These are phyloP conservation scores for Ascochyta rabiei DNA, from an alignment of 2,329 filamentous ascomycete species.

Conservation along the genomic window DNA sequence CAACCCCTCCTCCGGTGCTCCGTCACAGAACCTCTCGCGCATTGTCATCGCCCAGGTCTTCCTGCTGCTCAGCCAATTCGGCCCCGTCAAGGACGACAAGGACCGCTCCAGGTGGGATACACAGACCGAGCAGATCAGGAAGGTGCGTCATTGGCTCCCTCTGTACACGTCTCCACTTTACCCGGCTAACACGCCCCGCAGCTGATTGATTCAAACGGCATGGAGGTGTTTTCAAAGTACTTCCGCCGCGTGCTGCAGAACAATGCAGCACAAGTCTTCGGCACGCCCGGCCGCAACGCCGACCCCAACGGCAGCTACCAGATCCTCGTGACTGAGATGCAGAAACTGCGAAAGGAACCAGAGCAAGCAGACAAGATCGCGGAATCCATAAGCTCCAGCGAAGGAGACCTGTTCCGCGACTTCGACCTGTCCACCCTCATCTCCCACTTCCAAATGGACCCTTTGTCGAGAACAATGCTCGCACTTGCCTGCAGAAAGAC, in stretches of 20 bases:
- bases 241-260: slow-evolving; percentile 90
- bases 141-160: slow-evolving; percentile 63
- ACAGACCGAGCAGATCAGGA: slow-evolving; percentile 88
- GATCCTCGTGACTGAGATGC: slow-evolving; percentile 81
- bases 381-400: slow-evolving; percentile 87
- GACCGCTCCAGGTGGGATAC: slow-evolving; percentile 89
- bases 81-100: slow-evolving; percentile 90
- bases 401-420: slow-evolving; percentile 92
- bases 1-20: slow-evolving; percentile 51
- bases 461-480: slow-evolving; percentile 83
- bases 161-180: slow-evolving; percentile 6
- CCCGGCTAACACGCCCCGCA: slow-evolving; percentile 49
- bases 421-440: slow-evolving; percentile 96
- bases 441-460: slow-evolving; percentile 93
- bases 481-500: slow-evolving; percentile 85
- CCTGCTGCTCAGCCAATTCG: slow-evolving; percentile 75
- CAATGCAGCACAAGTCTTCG: slow-evolving; percentile 92
- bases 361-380: slow-evolving; percentile 90
- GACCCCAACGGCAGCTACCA: slow-evolving; percentile 83
- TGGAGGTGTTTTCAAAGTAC: slow-evolving; percentile 98
- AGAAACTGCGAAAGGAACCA: slow-evolving; percentile 79
- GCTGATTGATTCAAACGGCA: slow-evolving; percentile 97
- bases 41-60: slow-evolving; percentile 96
- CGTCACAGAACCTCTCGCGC: slow-evolving; percentile 70
- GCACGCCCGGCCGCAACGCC: slow-evolving; percentile 73